These are phyloP conservation scores for Alloteropsis angusta DNA, from an alignment of 202 grass and related monocot species.

Conservation along the genomic window DNA sequence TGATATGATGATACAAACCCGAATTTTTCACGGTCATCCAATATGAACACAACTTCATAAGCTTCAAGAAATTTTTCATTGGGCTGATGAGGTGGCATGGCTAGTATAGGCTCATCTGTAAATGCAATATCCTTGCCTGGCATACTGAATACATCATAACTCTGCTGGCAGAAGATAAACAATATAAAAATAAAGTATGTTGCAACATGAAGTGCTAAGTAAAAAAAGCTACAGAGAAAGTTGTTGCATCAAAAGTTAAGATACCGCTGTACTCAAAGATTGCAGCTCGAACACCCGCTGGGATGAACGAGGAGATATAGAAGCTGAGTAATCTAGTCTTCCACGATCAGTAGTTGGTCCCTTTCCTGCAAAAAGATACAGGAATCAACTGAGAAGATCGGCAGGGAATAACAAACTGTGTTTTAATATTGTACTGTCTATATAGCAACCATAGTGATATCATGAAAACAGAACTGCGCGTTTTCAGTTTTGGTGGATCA, in stretches of 20 bases:
- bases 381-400: neutral
- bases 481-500: slow-evolving; percentile 19
- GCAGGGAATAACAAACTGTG: neutral
- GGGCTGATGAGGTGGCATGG: slow-evolving; percentile 60
- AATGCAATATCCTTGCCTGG: slow-evolving; percentile 21
- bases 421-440: neutral
- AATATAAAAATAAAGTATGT: neutral
- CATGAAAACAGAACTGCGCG: neutral
- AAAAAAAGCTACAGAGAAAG: neutral
- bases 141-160: slow-evolving; percentile 27
- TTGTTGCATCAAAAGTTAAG: neutral
- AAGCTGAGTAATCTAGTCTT: neutral
- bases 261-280: slow-evolving; percentile 35
- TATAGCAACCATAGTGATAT: neutral
- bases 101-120: slow-evolving; percentile 36
- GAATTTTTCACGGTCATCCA: slow-evolving; percentile 90
- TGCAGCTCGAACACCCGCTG: slow-evolving; percentile 8
- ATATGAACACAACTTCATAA: slow-evolving; percentile 79
- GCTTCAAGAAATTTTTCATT: slow-evolving; percentile 69
- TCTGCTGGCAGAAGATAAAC: slow-evolving; percentile 33
- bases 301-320: slow-evolving; percentile 14
- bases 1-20: slow-evolving; percentile 50
- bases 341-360: neutral
- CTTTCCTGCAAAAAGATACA: slow-evolving; percentile 19
- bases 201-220: neutral